These are phyloP conservation scores for Trypanosoma brucei DNA, from an alignment of 208 protist genomes.

Conservation along the genomic window DNA sequence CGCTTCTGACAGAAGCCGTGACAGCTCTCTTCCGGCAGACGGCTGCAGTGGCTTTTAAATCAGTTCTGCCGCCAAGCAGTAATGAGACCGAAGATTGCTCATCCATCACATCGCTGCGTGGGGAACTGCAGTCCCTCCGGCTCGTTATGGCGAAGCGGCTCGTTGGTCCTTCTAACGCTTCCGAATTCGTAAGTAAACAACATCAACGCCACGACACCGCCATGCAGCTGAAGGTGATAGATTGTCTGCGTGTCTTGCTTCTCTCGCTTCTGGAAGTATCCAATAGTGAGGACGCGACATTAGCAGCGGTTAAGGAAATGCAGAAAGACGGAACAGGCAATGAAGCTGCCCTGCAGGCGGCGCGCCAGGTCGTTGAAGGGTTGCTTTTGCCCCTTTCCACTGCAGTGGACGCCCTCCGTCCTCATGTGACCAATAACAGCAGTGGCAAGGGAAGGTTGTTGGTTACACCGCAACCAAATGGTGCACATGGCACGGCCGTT, in stretches of 20 bases:
- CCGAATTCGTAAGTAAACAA: neutral
- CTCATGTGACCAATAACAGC: neutral
- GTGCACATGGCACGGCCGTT: constrained; percentile 1
- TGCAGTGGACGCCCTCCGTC: constrained; percentile 29
- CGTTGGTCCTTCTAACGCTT: neutral
- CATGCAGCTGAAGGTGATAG: constrained; percentile 12
- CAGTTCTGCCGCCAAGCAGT: constrained; percentile 1
- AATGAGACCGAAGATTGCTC: constrained; percentile 17
- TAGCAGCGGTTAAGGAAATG: neutral
- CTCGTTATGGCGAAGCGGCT: constrained; percentile 43
- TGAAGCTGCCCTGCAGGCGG: constrained; percentile 17
- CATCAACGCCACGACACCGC: neutral
- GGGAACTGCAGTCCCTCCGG: constrained; percentile 45
- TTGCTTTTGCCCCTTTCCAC: constrained; percentile 27
- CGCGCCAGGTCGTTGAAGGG: constrained; percentile 32
- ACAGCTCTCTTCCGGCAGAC: constrained; percentile 28
- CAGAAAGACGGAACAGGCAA: neutral
- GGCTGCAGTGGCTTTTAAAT: constrained; percentile 25
- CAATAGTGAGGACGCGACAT: neutral
- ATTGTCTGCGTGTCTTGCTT: constrained; percentile 15
- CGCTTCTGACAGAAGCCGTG: constrained; percentile 24
- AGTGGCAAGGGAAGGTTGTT: constrained; percentile 5
- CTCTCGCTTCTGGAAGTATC: constrained; percentile 10
- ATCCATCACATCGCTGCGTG: constrained; percentile 25
- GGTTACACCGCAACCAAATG: neutral